phyloP scores from a whole-genome alignment of 306 rosid species.

The Cicer yamashitae region DNA sequence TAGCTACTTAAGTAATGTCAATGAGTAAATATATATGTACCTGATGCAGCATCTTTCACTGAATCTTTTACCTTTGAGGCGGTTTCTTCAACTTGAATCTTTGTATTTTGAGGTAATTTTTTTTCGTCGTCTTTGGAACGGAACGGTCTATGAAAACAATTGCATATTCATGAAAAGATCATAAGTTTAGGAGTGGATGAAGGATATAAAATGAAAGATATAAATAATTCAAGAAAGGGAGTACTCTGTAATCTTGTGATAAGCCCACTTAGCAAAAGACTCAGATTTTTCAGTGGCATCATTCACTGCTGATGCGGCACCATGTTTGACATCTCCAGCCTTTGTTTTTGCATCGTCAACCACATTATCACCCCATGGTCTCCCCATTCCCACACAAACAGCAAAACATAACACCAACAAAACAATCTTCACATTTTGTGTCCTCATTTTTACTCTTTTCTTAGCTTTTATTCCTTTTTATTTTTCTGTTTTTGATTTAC shows the following conservation, averaged over 20 bases:
- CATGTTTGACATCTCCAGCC: constrained; percentile 36
- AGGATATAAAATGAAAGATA: too few relatives aligned
- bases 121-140: background rate
- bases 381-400: constrained; percentile 39
- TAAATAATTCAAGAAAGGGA: too few relatives aligned
- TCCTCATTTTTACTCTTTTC: constrained; percentile 21
- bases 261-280: constrained; percentile 56
- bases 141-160: background rate
- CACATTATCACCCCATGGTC: constrained; percentile 23
- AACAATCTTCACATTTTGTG: constrained; percentile 41
- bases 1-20: background rate
- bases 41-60: constrained; percentile 46
- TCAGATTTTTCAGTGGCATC: constrained; percentile 42
- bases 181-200: too few relatives aligned
- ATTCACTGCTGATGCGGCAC: background rate
- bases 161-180: constrained; percentile 5
- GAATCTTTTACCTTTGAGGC: constrained; percentile 34
- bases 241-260: constrained; percentile 49
- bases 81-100: constrained; percentile 33
- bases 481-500: background rate
- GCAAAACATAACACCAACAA: constrained; percentile 46
- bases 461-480: background rate
- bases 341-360: background rate
- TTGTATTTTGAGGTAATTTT: constrained; percentile 8
- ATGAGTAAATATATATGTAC: background rate